Evolutionary conservation across 176 grass and related monocot genomes (phyloP).

Genomic region (Thalia dealbata): DNA sequence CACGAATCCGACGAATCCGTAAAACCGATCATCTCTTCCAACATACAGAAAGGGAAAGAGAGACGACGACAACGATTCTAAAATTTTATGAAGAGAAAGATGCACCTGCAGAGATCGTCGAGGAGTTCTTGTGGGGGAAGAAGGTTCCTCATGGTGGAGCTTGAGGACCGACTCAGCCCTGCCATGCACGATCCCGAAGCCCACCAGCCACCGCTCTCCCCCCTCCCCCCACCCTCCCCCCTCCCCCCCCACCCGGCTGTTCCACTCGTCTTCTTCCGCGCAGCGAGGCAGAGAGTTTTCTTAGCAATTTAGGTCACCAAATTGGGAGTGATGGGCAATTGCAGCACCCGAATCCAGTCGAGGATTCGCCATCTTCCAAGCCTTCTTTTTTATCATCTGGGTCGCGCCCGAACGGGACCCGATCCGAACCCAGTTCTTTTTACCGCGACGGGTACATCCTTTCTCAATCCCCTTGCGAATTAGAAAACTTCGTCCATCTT

Average conservation of each 20-base stretch:
- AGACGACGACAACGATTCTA: neutral
- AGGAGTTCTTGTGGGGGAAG: slow-evolving; percentile 77
- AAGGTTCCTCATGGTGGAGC: slow-evolving; percentile 12
- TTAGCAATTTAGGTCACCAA: neutral
- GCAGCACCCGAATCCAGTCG: too few species aligned
- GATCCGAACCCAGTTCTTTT: too few species aligned
- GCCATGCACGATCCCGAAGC: slow-evolving; percentile 1
- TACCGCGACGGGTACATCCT: too few species aligned
- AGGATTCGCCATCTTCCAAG: too few species aligned
- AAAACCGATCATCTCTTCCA: too few species aligned
- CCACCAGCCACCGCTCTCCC: neutral
- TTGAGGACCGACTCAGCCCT: slow-evolving; percentile 8
- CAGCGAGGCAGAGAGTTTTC: neutral
- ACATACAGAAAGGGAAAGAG: neutral
- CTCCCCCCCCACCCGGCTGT: too few species aligned
- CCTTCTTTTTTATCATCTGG: too few species aligned
- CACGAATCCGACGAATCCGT: too few species aligned
- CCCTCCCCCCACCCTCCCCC: neutral
- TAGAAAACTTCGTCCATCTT: too few species aligned
- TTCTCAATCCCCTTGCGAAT: too few species aligned
- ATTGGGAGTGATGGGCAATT: too few species aligned
- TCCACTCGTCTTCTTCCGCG: neutral
- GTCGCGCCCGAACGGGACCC: too few species aligned
- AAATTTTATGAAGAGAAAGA: neutral
- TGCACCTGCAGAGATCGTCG: slow-evolving; percentile 95